Conservation (phyloP, 164 flowering plant species). For the Stephania japonica region DNA sequence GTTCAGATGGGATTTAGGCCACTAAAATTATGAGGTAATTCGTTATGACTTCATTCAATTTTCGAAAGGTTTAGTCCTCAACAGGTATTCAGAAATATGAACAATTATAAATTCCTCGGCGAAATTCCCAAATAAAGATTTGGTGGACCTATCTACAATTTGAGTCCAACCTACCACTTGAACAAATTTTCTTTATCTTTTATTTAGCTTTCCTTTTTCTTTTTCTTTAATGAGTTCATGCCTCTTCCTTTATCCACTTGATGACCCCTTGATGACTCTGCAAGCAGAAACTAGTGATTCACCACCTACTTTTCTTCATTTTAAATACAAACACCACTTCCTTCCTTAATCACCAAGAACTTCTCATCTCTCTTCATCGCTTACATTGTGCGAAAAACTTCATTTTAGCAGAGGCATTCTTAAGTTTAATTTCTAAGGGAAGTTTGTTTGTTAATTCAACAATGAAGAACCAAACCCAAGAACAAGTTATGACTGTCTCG, state of each 20-base stretch:
- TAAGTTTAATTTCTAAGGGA: too few relatives aligned
- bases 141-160: background rate
- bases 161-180: background rate
- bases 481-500: background rate
- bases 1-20: background rate
- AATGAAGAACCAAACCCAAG: slow-evolving; percentile 9
- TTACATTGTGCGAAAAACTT: background rate
- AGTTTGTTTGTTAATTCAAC: background rate
- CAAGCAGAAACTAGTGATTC: slow-evolving; percentile 11
- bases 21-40: too few relatives aligned
- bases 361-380: background rate
- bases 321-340: background rate
- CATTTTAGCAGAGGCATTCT: too few relatives aligned
- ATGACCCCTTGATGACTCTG: slow-evolving; percentile 18
- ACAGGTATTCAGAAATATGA: background rate
- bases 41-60: background rate
- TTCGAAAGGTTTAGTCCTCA: background rate
- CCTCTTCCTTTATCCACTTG: background rate
- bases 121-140: slow-evolving; percentile 2
- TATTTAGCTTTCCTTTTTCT: background rate
- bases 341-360: slow-evolving; percentile 1
- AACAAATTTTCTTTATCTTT: background rate
- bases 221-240: background rate
- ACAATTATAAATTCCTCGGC: background rate
- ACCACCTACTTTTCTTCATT: slow-evolving; percentile 10